These are phyloP conservation scores for Plasmodium malariae DNA, from an alignment of 169 alveolate genomes.

Conservation along the genomic window DNA sequence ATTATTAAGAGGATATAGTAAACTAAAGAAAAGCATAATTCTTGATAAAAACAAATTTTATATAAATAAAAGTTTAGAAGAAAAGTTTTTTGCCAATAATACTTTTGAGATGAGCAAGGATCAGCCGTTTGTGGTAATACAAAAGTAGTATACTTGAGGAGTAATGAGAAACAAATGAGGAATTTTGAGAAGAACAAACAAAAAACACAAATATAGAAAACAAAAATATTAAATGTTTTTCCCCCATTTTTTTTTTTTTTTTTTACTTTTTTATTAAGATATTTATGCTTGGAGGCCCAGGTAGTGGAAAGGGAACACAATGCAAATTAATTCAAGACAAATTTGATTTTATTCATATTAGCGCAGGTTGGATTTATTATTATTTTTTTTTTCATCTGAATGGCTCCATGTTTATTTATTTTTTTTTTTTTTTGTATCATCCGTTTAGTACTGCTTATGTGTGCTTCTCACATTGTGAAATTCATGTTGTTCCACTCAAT, in stretches of 20 bases:
- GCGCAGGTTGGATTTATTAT: constrained; percentile 90
- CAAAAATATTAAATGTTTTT: not conserved
- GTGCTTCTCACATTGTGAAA: too few relatives aligned
- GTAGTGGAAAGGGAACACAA: constrained; percentile 91
- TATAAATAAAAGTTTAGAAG: constrained; percentile 3
- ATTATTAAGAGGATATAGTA: constrained; percentile 7
- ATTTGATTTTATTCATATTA: constrained; percentile 90
- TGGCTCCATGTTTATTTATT: too few relatives aligned
- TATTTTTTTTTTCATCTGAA: not conserved
- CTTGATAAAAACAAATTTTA: constrained; percentile 12
- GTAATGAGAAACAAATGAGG: constrained; percentile 3
- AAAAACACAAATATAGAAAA: not conserved
- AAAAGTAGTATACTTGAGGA: too few relatives aligned
- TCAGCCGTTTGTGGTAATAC: constrained; percentile 72
- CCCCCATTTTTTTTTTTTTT: not conserved
- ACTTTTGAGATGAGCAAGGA: constrained; percentile 36
- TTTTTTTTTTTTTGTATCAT: not conserved
- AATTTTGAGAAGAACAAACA: not conserved
- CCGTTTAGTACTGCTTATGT: too few relatives aligned
- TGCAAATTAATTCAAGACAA: constrained; percentile 81
- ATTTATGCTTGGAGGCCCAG: constrained; percentile 90
- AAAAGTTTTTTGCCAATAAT: constrained; percentile 42
- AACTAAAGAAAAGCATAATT: not conserved
- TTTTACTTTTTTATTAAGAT: constrained; percentile 54
- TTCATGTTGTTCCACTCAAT: too few relatives aligned